These are phyloP conservation scores for Colletotrichum sansevieriae DNA, from an alignment of 2,329 filamentous ascomycete genomes.

Conservation along the genomic window DNA sequence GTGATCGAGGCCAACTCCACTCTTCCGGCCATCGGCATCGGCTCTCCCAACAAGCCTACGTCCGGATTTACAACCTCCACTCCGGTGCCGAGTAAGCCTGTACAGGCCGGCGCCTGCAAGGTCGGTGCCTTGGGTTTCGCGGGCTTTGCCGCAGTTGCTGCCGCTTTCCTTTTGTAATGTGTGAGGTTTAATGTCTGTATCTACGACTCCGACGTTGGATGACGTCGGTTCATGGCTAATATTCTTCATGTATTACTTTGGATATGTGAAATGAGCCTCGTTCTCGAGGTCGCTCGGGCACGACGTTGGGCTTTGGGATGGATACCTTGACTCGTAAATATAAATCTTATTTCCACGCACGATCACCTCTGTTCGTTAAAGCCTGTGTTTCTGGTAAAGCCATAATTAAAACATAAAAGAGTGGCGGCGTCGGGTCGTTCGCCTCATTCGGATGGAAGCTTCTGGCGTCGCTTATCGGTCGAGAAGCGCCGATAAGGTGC, in stretches of 20 bases:
- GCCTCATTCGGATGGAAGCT: neutral
- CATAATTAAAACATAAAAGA: neutral
- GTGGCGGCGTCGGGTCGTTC: neutral
- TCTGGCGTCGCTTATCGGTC: conserved; percentile 1
- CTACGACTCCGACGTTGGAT: neutral
- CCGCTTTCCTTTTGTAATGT: conserved; percentile 30
- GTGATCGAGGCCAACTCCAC: conserved; percentile 36
- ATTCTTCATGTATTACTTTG: conserved; percentile 17
- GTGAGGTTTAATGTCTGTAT: neutral
- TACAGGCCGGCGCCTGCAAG: conserved; percentile 40
- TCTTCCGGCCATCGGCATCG: conserved; percentile 18
- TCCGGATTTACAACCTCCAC: conserved; percentile 3
- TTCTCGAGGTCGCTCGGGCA: neutral
- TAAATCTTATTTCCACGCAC: neutral
- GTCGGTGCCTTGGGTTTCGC: conserved; percentile 33
- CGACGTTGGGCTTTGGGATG: neutral
- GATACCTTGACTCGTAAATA: neutral
- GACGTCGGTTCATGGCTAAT: neutral
- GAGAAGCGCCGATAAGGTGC: neutral
- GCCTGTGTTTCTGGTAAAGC: neutral
- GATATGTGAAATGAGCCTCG: neutral
- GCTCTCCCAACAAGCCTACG: conserved; percentile 23
- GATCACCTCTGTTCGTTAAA: neutral
- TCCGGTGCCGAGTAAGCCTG: conserved; percentile 33
- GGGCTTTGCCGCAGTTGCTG: conserved; percentile 43